Percentiles rank a stretch among this genome's conserved stretches.
phyloP scores from a whole-genome alignment of 306 rosid species.

The Amphicarpaea edgeworthii region DNA sequence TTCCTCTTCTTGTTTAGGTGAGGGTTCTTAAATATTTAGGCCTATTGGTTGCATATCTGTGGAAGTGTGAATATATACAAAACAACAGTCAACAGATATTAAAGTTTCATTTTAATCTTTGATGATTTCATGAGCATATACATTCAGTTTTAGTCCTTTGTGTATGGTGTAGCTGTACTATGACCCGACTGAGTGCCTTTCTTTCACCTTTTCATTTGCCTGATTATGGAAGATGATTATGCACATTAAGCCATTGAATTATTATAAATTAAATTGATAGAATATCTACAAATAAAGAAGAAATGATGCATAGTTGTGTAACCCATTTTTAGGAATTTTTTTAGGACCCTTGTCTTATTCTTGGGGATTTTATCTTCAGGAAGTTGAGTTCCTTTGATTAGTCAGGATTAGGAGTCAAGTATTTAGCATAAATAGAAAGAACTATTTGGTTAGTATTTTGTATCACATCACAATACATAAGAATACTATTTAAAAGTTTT shows the following conservation, averaged over 20 bases:
- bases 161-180: slow-evolving; percentile 27
- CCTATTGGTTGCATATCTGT: slow-evolving; percentile 12
- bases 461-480: background rate
- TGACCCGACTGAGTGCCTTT: slow-evolving; percentile 16
- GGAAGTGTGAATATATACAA: slow-evolving; percentile 17
- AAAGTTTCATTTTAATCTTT: slow-evolving; percentile 31
- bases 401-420: slow-evolving; percentile 15
- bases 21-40: slow-evolving; percentile 30
- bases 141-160: slow-evolving; percentile 27
- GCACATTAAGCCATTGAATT: slow-evolving; percentile 14
- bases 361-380: slow-evolving; percentile 9
- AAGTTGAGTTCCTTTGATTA: slow-evolving; percentile 6
- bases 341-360: slow-evolving; percentile 1
- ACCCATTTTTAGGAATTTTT: background rate
- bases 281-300: slow-evolving; percentile 6
- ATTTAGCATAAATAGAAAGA: slow-evolving; percentile 4
- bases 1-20: slow-evolving; percentile 15
- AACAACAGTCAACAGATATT: slow-evolving; percentile 16
- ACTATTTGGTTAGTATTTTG: slow-evolving; percentile 22
- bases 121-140: slow-evolving; percentile 22
- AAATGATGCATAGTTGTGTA: slow-evolving; percentile 3
- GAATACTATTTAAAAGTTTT: background rate
- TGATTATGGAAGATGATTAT: slow-evolving; percentile 32
- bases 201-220: slow-evolving; percentile 20
- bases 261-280: slow-evolving; percentile 19